Base-by-base conservation (phyloP, 495 filamentous ascomycete species). In the Tuber umbilicatum region DNA sequence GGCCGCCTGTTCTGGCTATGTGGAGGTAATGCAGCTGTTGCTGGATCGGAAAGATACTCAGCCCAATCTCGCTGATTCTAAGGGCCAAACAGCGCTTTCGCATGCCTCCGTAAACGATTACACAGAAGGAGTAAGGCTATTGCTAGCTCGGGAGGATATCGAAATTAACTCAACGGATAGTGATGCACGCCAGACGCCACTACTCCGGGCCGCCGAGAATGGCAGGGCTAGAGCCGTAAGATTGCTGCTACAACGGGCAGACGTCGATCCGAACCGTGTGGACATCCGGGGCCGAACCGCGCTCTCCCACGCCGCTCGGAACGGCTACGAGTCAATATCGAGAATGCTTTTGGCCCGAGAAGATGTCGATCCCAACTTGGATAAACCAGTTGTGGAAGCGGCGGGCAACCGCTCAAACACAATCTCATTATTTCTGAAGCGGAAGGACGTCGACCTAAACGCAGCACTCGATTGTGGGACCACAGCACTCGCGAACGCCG, bases 271-370 rank as follows among this genome's bases (percentile, higher is more conserved):
- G 10, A 70, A 80, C 43, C 69, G 47, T 42, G 79, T 68, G 69
- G 78, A 84, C 19, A 72, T 17, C 27, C 19, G 74, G 69, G 73
- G 76, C 31, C 80, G 80, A 47, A 85, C 81, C 7, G 82, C 85
- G 42, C 80, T 87, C 67, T 83, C 78, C 17, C 82, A 72, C 76
- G 85, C 85, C 31, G 82, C 84, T 38, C 76, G 73, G 71, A 74
- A 73, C 31, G 85, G 84, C 14, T 79, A 86, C 71, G 75, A 83
- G 67, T 80, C 71, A 23, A 75, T 87, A 73, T 85, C 77, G 14
- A 37, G 42, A 55, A 23, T 71, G 4, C 68, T 71, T 12, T 16
- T 76, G 39, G 47, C 38, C 19, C 47, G 60, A 23, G 38, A 69
- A 35, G 74, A 74, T 35, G 74, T 76, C 43, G 37, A 76, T 16